A percentile compares a stretch with the other conserved stretches of the same genome.
phyloP scores from a whole-genome alignment of 129 eudicot genomes.

The Gnaphalium uliginosum region DNA sequence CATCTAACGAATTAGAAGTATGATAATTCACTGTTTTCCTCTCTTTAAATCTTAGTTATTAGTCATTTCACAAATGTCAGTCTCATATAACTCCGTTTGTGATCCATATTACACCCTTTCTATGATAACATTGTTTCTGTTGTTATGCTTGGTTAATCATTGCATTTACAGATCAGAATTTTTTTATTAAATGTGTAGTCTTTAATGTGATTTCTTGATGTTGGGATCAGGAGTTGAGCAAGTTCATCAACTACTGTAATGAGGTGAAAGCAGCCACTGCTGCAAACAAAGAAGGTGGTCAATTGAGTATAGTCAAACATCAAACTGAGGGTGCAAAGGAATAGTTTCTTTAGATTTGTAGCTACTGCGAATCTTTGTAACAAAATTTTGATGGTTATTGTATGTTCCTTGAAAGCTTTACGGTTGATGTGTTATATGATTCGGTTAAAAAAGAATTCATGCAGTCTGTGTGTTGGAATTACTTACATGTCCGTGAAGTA shows the following conservation, averaged over 20 bases:
- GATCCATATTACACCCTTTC: neutral
- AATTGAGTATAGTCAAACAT: constrained; percentile 69
- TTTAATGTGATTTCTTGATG: neutral
- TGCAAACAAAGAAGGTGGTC: constrained; percentile 91
- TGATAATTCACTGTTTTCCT: neutral
- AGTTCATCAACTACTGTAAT: constrained; percentile 80
- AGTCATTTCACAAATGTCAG: neutral
- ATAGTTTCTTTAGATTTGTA: constrained; percentile 18
- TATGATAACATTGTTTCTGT: neutral
- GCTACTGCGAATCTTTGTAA: neutral
- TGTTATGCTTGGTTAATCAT: neutral
- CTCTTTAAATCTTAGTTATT: neutral
- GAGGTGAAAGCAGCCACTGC: constrained; percentile 87
- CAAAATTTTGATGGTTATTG: neutral
- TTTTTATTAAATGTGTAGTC: neutral
- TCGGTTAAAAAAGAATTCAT: too few relatives aligned
- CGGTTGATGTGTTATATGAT: too few relatives aligned
- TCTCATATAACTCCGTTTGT: neutral
- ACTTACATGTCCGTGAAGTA: too few relatives aligned
- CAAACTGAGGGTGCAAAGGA: constrained; percentile 48
- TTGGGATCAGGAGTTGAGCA: constrained; percentile 62
- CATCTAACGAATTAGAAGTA: neutral
- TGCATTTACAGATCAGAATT: too few relatives aligned
- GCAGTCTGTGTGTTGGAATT: too few relatives aligned
- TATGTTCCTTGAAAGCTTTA: too few relatives aligned